These are phyloP conservation scores for Dendrocalamus sinicus DNA, from an alignment of 176 grass and related monocot genomes.

Conservation along the genomic window DNA sequence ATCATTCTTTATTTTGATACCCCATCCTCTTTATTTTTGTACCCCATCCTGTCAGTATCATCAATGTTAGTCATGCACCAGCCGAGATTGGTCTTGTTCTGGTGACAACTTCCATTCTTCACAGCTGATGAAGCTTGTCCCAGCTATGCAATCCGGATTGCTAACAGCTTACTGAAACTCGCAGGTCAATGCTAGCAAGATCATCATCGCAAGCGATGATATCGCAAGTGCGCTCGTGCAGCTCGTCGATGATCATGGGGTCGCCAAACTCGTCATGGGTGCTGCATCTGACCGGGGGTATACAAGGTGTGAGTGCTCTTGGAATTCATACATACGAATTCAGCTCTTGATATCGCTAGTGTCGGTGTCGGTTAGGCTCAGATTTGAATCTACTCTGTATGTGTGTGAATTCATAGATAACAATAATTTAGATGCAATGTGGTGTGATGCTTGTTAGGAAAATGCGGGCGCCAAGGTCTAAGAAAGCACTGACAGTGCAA, in stretches of 20 bases:
- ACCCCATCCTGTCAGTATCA: conserved; percentile 20
- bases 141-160: not conserved
- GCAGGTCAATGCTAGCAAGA: conserved; percentile 71
- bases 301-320: conserved; percentile 44
- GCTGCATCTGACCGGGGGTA: conserved; percentile 72
- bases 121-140: not conserved
- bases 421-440: conserved; percentile 16
- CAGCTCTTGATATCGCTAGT: not conserved
- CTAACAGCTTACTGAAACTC: conserved; percentile 35
- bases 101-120: too few relatives aligned
- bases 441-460: conserved; percentile 52
- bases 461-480: conserved; percentile 66
- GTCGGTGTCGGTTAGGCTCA: not conserved
- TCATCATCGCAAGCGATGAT: conserved; percentile 54
- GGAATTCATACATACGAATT: not conserved
- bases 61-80: not conserved
- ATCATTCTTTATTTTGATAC: not conserved
- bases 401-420: not conserved
- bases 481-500: conserved; percentile 66
- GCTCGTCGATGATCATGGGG: conserved; percentile 55
- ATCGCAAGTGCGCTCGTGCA: conserved; percentile 57
- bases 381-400: not conserved
- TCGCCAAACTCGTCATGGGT: conserved; percentile 82
- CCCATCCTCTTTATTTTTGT: not conserved
- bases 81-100: not conserved